Evolutionary conservation across 805 yeast genomes (phyloP).

Genomic region (Candida ficus): DNA sequence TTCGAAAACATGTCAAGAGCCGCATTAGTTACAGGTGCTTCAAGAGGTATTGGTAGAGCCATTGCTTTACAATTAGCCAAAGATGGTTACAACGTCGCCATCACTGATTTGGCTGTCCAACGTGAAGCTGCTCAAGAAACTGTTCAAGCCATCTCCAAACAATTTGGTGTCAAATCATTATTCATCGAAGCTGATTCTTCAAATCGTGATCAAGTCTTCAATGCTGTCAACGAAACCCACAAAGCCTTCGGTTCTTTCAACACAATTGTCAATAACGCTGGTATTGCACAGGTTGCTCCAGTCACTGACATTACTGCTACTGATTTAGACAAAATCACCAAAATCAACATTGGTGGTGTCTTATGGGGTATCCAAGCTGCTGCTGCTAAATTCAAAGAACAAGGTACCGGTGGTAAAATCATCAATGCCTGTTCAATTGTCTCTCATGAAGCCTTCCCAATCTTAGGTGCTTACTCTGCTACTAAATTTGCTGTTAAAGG

Average conservation of each 20-base stretch:
- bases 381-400: conserved; percentile 23
- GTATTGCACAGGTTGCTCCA: conserved; percentile 26
- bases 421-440: conserved; percentile 34
- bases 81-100: conserved; percentile 49
- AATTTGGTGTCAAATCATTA: conserved; percentile 17
- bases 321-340: conserved; percentile 21
- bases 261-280: conserved; percentile 35
- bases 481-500: conserved; percentile 34
- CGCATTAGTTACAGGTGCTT: conserved; percentile 85
- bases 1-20: conserved; percentile 13
- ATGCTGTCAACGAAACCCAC: conserved; percentile 26
- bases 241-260: conserved; percentile 29
- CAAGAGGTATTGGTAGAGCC: conserved; percentile 87
- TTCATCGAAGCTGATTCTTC: conserved; percentile 26
- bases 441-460: conserved; percentile 28
- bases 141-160: conserved; percentile 17
- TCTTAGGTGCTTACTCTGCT: conserved; percentile 30
- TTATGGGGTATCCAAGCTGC: conserved; percentile 33
- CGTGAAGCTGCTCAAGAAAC: conserved; percentile 19
- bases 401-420: conserved; percentile 32
- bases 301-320: conserved; percentile 26
- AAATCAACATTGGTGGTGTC: conserved; percentile 29
- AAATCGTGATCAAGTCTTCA: conserved; percentile 21
- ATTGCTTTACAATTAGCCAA: conserved; percentile 73
- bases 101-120: conserved; percentile 25